A percentile compares a stretch with the other conserved stretches of the same genome.
Conservation (phyloP, 2,329 filamentous ascomycete species). For the Colletotrichum lindemuthianum region DNA sequence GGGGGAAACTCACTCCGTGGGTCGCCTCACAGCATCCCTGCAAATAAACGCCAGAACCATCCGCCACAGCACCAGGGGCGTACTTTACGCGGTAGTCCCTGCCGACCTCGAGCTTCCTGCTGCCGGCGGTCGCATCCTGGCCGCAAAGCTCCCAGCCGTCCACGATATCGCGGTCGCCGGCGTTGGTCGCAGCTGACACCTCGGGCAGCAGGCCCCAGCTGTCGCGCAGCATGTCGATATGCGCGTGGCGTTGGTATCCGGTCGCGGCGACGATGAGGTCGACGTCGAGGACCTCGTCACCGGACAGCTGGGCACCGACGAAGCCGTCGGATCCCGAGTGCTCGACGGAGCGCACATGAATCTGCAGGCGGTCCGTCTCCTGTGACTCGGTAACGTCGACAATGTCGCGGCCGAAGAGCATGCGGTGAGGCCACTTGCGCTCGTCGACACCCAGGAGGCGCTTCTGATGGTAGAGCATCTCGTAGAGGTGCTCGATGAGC, state of each 20-base stretch:
- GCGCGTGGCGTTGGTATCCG: constrained; percentile 82
- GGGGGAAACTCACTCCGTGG: constrained; percentile 77
- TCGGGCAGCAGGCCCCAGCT: constrained; percentile 74
- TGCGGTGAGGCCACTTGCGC: constrained; percentile 81
- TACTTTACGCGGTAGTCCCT: constrained; percentile 85
- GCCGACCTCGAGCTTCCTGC: constrained; percentile 70
- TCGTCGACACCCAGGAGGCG: constrained; percentile 76
- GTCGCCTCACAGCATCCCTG: constrained; percentile 95
- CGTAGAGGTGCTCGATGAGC: constrained; percentile 88
- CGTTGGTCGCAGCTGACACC: constrained; percentile 24
- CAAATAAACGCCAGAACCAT: constrained; percentile 84
- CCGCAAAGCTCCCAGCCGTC: constrained; percentile 50
- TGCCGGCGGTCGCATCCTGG: constrained; percentile 25
- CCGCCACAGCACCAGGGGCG: constrained; percentile 72
- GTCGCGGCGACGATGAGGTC: constrained; percentile 89
- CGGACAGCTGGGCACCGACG: constrained; percentile 41
- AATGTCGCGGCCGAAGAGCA: constrained; percentile 76
- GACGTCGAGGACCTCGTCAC: constrained; percentile 74
- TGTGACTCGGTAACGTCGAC: constrained; percentile 66
- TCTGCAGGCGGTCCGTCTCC: constrained; percentile 59
- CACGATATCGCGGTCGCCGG: constrained; percentile 38
- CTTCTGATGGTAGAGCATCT: constrained; percentile 87
- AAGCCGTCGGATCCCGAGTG: constrained; percentile 48
- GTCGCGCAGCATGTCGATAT: constrained; percentile 78
- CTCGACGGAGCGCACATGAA: constrained; percentile 64